Base-by-base conservation (phyloP, 2,329 filamentous ascomycete genomes). In the Fusarium sp. region DNA sequence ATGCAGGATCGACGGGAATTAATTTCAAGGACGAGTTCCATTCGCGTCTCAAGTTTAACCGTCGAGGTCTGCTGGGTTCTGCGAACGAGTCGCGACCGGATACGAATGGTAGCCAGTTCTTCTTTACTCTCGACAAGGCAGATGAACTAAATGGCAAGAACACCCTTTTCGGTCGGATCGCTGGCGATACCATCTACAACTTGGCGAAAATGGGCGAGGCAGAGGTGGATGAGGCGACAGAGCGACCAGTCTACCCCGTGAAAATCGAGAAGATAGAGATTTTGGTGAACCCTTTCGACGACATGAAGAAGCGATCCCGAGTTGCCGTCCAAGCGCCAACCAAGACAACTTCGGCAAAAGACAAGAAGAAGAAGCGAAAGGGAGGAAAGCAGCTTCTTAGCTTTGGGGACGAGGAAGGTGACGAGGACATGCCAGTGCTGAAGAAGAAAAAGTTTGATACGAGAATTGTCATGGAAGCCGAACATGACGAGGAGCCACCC, bases 91-190 rank as follows among this genome's bases (percentile, higher is more conserved):
- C 95, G 54, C 85, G 85, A 61, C 89, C 89, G 34, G 88, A 95
- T 78, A 93, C 93, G 64, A 98, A 98, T 84, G 94, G 94, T 37
- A 98, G 94, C 82, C 96, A 99, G 83, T 98, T 98, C 87, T 99
- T 99, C 85, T 92, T 99, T 71, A 98, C 96, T 0, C 84, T 99
- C 62, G 95, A 91, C 72, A 95, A 93, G 80, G 88, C 95, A 27
- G 92, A 94, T 29, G 95, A 98, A 85, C 82, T 99, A 79, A 94
- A 93, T 76, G 93, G 93, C 61, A 94, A 94, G 84, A 98, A 98
- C 82, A 98, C 96, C 1, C 85, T 98, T 82, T 98, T 99, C 85
- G 96, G 96, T 20, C 89, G 96, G 66, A 89, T 99, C 52, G 94
- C 93, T 38, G 96, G 96, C 31, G 94, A 98, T 74, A 98, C 96